Evolutionary conservation across 345 rosid species (phyloP), one percentile per base, ranked within the genome.

Genomic region (Combretum micranthum): DNA sequence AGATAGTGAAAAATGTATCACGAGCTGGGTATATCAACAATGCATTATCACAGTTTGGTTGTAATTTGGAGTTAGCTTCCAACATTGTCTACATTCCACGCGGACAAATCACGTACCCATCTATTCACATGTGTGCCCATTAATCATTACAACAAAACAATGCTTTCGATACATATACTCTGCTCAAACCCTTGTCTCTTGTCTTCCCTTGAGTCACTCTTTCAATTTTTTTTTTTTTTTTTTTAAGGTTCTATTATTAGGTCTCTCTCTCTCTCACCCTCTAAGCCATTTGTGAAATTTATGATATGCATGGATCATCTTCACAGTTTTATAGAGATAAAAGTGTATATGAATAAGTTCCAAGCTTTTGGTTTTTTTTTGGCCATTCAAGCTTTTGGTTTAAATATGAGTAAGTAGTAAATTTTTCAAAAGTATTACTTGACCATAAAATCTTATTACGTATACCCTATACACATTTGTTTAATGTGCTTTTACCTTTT

Each of bases 81-180:
- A 66, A 68, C 56, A 66, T 67, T 72, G 84, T 74, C 84, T 72
- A 56, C 67, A 76, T 67, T 69, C 50, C 62, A 70, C 53, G 64
- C 14, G 19, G 87, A 74, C 84, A 82, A 77, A 82, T 66, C 18
- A 74, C 51, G 84, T 69, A 79, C 82, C 80, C 84, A 77, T 55
- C 73, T 61, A 74, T 67, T 82, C 84, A 82, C 88, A 79, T 79
- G 83, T 82, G 75, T 72, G 67, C 77, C 70, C 66, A 13, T 70
- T 77, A 69, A 79, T 82, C 76, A 77, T 82, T 61, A 75, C 84
- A 77, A 79, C 74, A 63, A 66, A 79, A 82, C 84, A 82, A 79
- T 52, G 14, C 69, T 68, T 68, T 74, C 76, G 71, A 71, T 75
- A 59, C 78, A 47, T 63, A 20, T 50, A 42, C 60, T 15, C 74